Evolutionary conservation across 192 early-diverging fungal genomes (phyloP), one percentile per base, ranked within the genome.

Genomic region (Kappamyces sp.): DNA sequence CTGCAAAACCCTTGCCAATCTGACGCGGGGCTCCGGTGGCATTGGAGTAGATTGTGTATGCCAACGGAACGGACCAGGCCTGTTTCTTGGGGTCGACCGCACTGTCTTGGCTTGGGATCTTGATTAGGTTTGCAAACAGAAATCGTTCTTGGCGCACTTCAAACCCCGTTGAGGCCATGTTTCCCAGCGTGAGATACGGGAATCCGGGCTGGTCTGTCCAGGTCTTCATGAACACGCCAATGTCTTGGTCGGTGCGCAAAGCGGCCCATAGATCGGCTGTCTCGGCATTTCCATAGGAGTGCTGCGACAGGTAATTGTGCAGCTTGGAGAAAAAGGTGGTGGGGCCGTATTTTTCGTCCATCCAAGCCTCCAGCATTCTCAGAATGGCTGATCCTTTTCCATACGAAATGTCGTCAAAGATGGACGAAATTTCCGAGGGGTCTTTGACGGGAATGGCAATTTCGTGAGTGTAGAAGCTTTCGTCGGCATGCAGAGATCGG

Each of bases 331-430:
- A 61, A 36, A 74, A 65, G 12, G 49, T 45, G 14, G n/a, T 40
- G n/a, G 41, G 14, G 31, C 45, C 54, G 31, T 57, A 57, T n/a
- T 57, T 57, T 22, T 57, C 54, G 33, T 57, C 61, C 57, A 74
- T 36, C 54, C 57, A 74, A 2, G n/a, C 29, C 46, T 74, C 60
- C 2, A 75, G 57, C 68, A 75, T 75, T 2, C 66, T 8, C 5
- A 96, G 84, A 45, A 91, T 84, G 43, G 81, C 80, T 7, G 88
- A 84, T 30, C 93, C 93, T 67, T 96, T 94, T 53, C 66, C 78
- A 66, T 91, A 91, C 2, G 76, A 70, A 57, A 96, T 89, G 32
- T 86, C 88, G 62, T 96, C 93, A 63, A 96, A 96, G 46, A 93
- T 89, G 54, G 87, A 84, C 5, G 34, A 29, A 33, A 76, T 69